A percentile compares a stretch with the other conserved stretches of the same genome.
These are phyloP conservation scores for Linum lewisii DNA, from an alignment of 345 rosid genomes.

Conservation along the genomic window DNA sequence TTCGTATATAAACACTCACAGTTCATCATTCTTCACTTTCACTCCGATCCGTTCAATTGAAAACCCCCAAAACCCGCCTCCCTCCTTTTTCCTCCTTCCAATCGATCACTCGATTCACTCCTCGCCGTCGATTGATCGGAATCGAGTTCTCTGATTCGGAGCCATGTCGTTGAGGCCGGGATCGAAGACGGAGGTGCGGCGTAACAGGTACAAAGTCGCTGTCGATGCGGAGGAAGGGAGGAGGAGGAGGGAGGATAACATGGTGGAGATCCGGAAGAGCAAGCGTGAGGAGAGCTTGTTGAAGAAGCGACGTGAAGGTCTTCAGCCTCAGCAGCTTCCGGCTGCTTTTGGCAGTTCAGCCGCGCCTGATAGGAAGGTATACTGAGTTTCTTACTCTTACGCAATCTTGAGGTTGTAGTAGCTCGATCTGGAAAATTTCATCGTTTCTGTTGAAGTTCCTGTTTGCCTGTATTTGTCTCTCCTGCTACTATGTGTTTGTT, in stretches of 20 bases:
- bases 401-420: too few species aligned
- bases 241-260: constrained; percentile 77
- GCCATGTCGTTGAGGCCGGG: constrained; percentile 40
- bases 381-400: too few species aligned
- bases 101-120: neutral
- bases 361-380: constrained; percentile 56
- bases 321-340: constrained; percentile 42
- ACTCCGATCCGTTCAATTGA: neutral
- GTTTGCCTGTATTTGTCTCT: too few species aligned
- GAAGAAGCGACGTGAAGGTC: constrained; percentile 82
- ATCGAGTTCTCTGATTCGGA: neutral
- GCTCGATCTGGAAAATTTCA: too few species aligned
- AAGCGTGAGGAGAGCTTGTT: constrained; percentile 77
- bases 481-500: too few species aligned
- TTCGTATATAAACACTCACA: neutral
- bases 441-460: too few species aligned
- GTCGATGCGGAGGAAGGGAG: constrained; percentile 58
- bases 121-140: neutral
- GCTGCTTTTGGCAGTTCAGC: constrained; percentile 34
- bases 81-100: neutral
- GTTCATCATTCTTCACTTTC: too few species aligned
- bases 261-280: constrained; percentile 92
- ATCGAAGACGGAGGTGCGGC: constrained; percentile 27
- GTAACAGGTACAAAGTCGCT: constrained; percentile 40
- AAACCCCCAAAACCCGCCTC: neutral